These are phyloP conservation scores for Nephromyces sp. DNA, from an alignment of 169 alveolate species.

Conservation along the genomic window DNA sequence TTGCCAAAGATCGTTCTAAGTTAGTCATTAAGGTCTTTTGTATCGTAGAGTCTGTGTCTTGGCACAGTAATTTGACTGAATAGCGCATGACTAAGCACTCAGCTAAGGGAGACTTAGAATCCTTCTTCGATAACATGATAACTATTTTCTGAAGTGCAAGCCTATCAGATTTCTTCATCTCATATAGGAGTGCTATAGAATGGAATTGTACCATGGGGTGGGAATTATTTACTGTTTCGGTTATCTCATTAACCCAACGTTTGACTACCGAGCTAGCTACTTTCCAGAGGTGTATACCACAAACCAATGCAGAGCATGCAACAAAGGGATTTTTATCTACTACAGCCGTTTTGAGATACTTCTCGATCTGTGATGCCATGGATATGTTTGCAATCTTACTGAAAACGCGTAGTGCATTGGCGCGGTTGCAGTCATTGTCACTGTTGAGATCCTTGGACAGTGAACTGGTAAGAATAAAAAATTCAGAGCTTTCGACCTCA, in stretches of 20 bases:
- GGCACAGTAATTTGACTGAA: constrained; percentile 22
- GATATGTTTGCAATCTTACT: constrained; percentile 84
- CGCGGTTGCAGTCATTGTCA: constrained; percentile 82
- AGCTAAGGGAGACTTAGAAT: constrained; percentile 47
- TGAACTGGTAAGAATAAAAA: constrained; percentile 86
- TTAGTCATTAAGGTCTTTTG: constrained; percentile 15
- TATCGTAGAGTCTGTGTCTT: constrained; percentile 1
- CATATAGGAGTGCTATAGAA: constrained; percentile 84
- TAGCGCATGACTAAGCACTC: constrained; percentile 50
- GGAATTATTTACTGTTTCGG: constrained; percentile 70
- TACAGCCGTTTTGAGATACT: constrained; percentile 80
- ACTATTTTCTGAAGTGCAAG: constrained; percentile 61
- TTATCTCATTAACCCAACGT: constrained; percentile 70
- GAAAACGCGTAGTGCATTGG: constrained; percentile 89
- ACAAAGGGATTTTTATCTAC: constrained; percentile 83
- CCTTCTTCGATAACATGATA: constrained; percentile 26
- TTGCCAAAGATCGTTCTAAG: constrained; percentile 41
- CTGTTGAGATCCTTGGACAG: constrained; percentile 87
- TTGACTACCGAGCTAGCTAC: constrained; percentile 80
- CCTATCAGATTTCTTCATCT: constrained; percentile 73
- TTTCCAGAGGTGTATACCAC: constrained; percentile 74
- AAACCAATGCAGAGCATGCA: constrained; percentile 81
- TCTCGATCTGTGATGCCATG: constrained; percentile 85
- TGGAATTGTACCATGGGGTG: constrained; percentile 86
- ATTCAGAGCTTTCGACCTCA: constrained; percentile 78